Conservation (phyloP, 1,139 yeast genomes). For the Chernovozyma aurita region DNA sequence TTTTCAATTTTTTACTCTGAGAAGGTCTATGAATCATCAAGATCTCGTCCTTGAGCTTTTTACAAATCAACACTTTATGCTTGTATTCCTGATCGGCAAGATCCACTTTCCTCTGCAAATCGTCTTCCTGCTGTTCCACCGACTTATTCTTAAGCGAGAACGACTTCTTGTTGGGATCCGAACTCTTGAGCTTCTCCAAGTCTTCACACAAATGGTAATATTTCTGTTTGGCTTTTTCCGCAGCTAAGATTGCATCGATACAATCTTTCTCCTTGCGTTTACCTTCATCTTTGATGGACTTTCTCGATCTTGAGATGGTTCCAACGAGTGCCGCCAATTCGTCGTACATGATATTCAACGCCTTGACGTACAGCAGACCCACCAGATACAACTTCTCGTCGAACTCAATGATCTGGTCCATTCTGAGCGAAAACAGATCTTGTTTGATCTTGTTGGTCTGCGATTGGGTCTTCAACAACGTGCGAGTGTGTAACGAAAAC, state of each 20-base stretch:
- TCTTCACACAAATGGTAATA: conserved; percentile 82
- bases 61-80: conserved; percentile 68
- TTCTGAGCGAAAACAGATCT: conserved; percentile 65
- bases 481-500: conserved; percentile 52
- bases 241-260: conserved; percentile 70
- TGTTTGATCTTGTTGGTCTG: conserved; percentile 44
- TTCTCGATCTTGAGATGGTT: conserved; percentile 68
- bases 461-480: conserved; percentile 42
- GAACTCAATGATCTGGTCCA: conserved; percentile 66
- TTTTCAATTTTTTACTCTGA: conserved; percentile 66
- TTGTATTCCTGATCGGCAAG: conserved; percentile 83
- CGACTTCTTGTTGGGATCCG: conserved; percentile 80
- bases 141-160: conserved; percentile 77
- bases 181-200: conserved; percentile 71
- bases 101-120: conserved; percentile 73
- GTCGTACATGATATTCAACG: conserved; percentile 80
- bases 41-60: conserved; percentile 70
- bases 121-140: conserved; percentile 89
- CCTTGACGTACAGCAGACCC: conserved; percentile 71
- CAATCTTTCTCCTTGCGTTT: conserved; percentile 80
- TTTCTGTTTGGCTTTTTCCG: conserved; percentile 84
- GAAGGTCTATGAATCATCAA: conserved; percentile 73
- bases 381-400: conserved; percentile 76
- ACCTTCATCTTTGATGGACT: conserved; percentile 76
- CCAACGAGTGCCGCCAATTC: conserved; percentile 72